Base-by-base conservation (phyloP, 225 moss, liverwort and hornwort species). In the Physcomitrium patens region DNA sequence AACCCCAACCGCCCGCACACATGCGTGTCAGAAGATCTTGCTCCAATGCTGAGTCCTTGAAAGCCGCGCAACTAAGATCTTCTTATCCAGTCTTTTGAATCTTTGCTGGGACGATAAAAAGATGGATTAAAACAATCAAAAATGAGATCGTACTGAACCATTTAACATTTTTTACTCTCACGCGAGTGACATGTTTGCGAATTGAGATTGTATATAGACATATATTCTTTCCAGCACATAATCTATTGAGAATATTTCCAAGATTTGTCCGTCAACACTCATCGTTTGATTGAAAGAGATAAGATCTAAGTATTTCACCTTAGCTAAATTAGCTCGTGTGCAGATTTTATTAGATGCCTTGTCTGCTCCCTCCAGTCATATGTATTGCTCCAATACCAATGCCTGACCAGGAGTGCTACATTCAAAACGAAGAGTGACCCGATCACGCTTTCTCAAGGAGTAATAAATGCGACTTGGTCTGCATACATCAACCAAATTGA, bases 361-460 rank as follows among this genome's bases (percentile, higher is more conserved):
- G 62, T 90, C 87, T 7, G 86, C 88, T 51, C 80, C 84, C 68
- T 70, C 31, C 12, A 91, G 83, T 92, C 94, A 95, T 58, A 71
- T 78, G 81, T 85, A 72, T 3, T 77, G 77, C 9, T 84, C 76
- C 50, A 44, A 80, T 13, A 80, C 86, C 70, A 91, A 84, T 50
- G 95, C 89, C 78, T 81, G 89, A 69, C 95, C 95, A 53, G 91
- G 95, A 67, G 80, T 88, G 69, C 91, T 89, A 37, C 86, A 86
- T 76, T 24, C 49, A 68, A 86, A 17, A 80, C 4, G 54, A 60
- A 47, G 19, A 54, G 56, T 16, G 37, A 74, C 28, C 42, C 31
- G 5, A 37, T 37, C 31, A 37, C 2, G 31, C 31, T 37, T 37
- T 37, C 31, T 37, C 31, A 49, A 11, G 0, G 5, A 47, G 24